Conservation (phyloP, 2,329 filamentous ascomycete species). For the Mycosphaerella sp. region DNA sequence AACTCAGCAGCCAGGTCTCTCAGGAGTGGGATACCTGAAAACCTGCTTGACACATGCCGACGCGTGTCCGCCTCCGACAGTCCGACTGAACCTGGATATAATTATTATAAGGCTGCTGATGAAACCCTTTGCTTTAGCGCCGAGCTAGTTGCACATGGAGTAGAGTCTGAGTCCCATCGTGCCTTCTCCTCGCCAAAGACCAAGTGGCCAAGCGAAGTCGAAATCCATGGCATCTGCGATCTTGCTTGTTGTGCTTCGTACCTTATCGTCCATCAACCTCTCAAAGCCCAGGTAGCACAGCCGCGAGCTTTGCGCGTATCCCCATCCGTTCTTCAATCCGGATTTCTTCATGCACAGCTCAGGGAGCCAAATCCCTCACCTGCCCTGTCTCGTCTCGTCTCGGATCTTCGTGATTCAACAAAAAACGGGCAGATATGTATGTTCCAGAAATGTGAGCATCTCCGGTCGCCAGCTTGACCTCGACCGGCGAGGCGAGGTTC, state of each 20-base stretch:
- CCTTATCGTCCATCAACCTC: neutral
- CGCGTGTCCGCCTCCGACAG: conserved; percentile 75
- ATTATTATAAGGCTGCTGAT: conserved; percentile 53
- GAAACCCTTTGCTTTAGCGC: conserved; percentile 73
- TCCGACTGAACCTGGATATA: conserved; percentile 75
- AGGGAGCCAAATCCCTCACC: too few species aligned
- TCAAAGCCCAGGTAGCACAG: neutral
- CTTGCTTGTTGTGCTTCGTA: conserved; percentile 68
- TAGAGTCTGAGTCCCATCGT: neutral
- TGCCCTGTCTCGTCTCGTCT: too few species aligned
- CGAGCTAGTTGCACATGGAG: conserved; percentile 55
- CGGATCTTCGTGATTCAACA: too few species aligned
- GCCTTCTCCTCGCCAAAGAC: conserved; percentile 76
- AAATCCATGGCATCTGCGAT: conserved; percentile 72
- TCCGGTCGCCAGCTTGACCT: too few species aligned
- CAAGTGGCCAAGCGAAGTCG: conserved; percentile 71
- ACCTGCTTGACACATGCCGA: conserved; percentile 72
- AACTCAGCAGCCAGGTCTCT: conserved; percentile 68
- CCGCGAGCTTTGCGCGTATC: neutral
- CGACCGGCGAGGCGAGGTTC: too few species aligned
- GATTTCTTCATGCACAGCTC: too few species aligned
- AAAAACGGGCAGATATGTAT: too few species aligned
- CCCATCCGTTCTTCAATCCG: too few species aligned
- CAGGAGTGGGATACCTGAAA: conserved; percentile 62
- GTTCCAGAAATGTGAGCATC: too few species aligned